These are phyloP conservation scores for Pichia sp. DNA, from an alignment of 1,139 yeast species.

Conservation along the genomic window DNA sequence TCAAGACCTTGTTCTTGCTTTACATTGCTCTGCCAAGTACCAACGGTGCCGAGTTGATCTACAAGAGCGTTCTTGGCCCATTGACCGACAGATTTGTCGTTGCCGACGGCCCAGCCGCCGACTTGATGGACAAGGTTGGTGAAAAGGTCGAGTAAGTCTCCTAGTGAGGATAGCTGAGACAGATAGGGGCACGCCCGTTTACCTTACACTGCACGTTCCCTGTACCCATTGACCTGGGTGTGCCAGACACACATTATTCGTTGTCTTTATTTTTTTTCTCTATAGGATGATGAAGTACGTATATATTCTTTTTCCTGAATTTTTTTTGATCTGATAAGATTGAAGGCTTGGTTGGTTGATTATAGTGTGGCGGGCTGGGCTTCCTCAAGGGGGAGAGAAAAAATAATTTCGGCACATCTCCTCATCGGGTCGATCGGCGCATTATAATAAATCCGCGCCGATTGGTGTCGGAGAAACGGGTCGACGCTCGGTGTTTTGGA, in stretches of 20 bases:
- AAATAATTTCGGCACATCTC: too few species aligned
- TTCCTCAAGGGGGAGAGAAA: too few species aligned
- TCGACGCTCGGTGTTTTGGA: too few species aligned
- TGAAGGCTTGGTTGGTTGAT: too few species aligned
- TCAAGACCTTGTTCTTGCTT: slow-evolving; percentile 83
- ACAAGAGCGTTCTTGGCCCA: slow-evolving; percentile 64
- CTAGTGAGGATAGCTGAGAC: too few species aligned
- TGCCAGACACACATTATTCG: background rate
- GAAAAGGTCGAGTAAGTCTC: slow-evolving; percentile 29
- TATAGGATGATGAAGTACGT: background rate
- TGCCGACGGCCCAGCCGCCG: slow-evolving; percentile 27
- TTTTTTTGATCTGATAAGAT: background rate
- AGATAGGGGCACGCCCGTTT: too few species aligned
- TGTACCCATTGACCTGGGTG: background rate
- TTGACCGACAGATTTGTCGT: slow-evolving; percentile 56
- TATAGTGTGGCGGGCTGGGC: too few species aligned
- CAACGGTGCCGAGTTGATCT: slow-evolving; percentile 78
- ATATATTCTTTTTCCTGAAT: background rate
- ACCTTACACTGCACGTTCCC: too few species aligned
- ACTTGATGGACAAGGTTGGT: slow-evolving; percentile 32
- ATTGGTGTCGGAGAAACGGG: too few species aligned
- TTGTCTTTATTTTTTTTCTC: background rate
- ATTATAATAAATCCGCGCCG: too few species aligned
- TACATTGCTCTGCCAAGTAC: slow-evolving; percentile 86
- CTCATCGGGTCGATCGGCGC: too few species aligned